A percentile compares a stretch with the other conserved stretches of the same genome.
Evolutionary conservation across 345 rosid species (phyloP).

Genomic region (Aegle marmelos): DNA sequence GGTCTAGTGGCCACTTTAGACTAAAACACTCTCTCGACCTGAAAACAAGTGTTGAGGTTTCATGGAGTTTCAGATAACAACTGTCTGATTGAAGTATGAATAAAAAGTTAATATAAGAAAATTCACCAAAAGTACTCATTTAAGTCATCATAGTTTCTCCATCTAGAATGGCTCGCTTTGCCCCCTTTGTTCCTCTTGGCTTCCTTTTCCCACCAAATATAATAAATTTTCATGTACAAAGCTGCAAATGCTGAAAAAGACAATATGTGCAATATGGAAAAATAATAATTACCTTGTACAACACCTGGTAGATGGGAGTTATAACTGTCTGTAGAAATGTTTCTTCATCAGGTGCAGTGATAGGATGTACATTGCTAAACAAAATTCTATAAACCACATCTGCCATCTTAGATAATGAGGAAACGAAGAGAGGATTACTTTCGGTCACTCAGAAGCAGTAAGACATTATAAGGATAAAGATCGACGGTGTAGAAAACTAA

Average conservation of each 20-base stretch:
- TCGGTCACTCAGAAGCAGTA: constrained; percentile 4
- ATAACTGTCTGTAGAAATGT: constrained; percentile 74
- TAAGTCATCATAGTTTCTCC: constrained; percentile 98
- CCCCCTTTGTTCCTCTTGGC: constrained; percentile 74
- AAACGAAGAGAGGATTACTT: constrained; percentile 28
- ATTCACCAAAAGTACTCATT: constrained; percentile 97
- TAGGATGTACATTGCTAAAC: constrained; percentile 43
- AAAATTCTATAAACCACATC: constrained; percentile 54
- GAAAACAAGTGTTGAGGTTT: not conserved
- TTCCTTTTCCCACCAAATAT: constrained; percentile 58
- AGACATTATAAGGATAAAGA: not conserved
- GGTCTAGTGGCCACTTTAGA: constrained; percentile 73
- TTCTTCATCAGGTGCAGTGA: constrained; percentile 68
- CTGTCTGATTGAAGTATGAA: not conserved
- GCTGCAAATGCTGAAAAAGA: not conserved
- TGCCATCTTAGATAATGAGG: constrained; percentile 66
- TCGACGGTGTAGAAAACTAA: not conserved
- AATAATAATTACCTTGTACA: constrained; percentile 53
- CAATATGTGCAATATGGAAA: not conserved
- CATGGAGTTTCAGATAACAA: not conserved
- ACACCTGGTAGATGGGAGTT: constrained; percentile 69
- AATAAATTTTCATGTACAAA: constrained; percentile 15
- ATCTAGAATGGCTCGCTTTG: constrained; percentile 87
- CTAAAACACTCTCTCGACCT: constrained; percentile 78
- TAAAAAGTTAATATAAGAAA: constrained; percentile 16